These are phyloP conservation scores for Geranomyces michiganensis DNA, from an alignment of 192 early-diverging fungal species.

Conservation along the genomic window DNA sequence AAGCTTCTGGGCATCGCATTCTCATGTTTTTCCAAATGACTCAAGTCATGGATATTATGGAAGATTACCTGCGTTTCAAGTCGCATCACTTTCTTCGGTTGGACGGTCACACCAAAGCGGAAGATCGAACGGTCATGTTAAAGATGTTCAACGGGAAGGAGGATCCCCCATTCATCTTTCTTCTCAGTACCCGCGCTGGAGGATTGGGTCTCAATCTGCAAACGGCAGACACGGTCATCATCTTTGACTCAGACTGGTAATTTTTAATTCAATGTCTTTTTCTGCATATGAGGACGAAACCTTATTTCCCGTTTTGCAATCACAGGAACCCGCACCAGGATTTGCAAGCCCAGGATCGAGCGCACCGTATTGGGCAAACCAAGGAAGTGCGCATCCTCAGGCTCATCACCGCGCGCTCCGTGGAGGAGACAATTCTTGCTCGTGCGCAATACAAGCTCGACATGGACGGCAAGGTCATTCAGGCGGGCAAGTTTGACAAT, in stretches of 20 bases:
- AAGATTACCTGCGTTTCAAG: constrained; percentile 85
- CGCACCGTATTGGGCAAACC: constrained; percentile 98
- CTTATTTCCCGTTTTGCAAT: not conserved
- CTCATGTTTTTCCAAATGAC: constrained; percentile 73
- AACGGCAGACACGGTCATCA: constrained; percentile 96
- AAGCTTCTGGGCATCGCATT: constrained; percentile 77
- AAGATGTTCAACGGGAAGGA: constrained; percentile 81
- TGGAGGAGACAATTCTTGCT: constrained; percentile 92
- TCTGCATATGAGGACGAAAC: not conserved
- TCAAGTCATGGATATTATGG: constrained; percentile 95
- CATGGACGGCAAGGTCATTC: constrained; percentile 98
- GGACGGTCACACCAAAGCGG: constrained; percentile 90
- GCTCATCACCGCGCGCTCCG: constrained; percentile 84
- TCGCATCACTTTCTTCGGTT: constrained; percentile 78
- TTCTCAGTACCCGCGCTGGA: constrained; percentile 94
- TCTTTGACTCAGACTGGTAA: constrained; percentile 97
- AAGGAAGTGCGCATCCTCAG: constrained; percentile 96
- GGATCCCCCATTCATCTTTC: constrained; percentile 83
- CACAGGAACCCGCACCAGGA: constrained; percentile 93
- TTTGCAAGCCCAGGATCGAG: constrained; percentile 98
- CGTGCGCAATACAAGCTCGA: constrained; percentile 95
- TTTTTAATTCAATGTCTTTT: constrained; percentile 9
- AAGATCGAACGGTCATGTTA: constrained; percentile 80
- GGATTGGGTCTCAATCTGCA: constrained; percentile 96
- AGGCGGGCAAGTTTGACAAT: constrained; percentile 99